Percentiles rank a stretch among this genome's conserved stretches.
Conservation (phyloP, 768 basidiomycete species). For the Termitomyces sp. region DNA sequence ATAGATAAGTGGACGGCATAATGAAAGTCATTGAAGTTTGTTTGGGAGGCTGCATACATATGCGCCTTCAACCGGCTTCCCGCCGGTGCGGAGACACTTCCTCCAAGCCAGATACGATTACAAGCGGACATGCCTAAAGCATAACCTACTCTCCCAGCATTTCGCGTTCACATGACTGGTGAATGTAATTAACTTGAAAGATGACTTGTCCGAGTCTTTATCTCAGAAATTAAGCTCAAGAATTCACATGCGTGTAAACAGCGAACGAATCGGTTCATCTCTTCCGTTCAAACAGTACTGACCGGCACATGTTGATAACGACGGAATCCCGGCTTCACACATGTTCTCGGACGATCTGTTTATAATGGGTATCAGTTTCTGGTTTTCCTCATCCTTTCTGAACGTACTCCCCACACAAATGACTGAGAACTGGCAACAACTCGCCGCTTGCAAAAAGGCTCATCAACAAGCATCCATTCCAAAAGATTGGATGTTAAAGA, state of each 20-base stretch:
- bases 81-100: background rate
- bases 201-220: no score
- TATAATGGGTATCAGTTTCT: no score
- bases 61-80: background rate
- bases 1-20: no score
- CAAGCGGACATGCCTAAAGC: background rate
- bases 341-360: background rate
- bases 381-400: background rate
- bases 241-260: no score
- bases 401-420: slow-evolving; percentile 9
- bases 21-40: no score
- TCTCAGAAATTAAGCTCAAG: no score
- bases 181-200: no score
- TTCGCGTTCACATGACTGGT: no score
- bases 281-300: background rate
- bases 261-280: no score
- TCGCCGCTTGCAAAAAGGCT: slow-evolving; percentile 47
- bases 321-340: no score
- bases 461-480: slow-evolving; percentile 55
- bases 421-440: slow-evolving; percentile 40
- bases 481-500: slow-evolving; percentile 50
- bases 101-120: no score
- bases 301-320: background rate
- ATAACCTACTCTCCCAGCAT: no score
- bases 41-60: background rate